phyloP scores from a whole-genome alignment of 176 grass and related monocot species.

The Lolium perenne region DNA sequence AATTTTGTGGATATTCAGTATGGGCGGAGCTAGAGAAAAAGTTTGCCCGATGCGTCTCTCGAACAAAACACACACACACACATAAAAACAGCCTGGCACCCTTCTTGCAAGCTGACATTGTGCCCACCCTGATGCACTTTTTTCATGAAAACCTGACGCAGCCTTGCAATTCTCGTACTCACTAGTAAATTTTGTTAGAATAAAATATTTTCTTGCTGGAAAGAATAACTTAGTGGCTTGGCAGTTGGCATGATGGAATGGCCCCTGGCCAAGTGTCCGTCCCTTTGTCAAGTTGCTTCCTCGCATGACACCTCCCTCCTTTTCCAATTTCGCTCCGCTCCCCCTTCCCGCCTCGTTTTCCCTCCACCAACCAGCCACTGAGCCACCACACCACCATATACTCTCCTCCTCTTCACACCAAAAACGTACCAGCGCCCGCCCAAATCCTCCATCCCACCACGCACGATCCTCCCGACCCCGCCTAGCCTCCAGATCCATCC shows the following conservation, averaged over 20 bases:
- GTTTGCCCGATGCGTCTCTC: too few species aligned
- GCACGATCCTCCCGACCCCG: not conserved
- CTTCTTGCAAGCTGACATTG: too few species aligned
- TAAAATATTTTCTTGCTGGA: not conserved
- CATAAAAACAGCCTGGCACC: too few species aligned
- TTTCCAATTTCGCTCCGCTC: conserved; percentile 37
- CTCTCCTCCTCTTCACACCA: not conserved
- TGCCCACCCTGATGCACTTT: too few species aligned
- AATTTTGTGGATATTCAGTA: too few species aligned
- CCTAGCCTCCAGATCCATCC: not conserved
- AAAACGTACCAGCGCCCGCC: conserved; percentile 7
- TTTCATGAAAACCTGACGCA: too few species aligned
- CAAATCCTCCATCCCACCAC: not conserved
- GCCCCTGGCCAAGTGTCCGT: not conserved
- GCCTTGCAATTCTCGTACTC: too few species aligned
- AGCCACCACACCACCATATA: not conserved
- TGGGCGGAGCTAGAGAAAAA: too few species aligned
- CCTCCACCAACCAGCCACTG: conserved; percentile 27
- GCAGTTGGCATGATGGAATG: not conserved
- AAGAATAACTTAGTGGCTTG: not conserved
- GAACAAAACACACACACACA: too few species aligned
- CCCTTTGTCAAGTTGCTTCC: not conserved
- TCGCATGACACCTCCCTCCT: conserved; percentile 6
- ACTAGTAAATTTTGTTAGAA: not conserved
- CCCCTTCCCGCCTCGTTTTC: conserved; percentile 43